Conservation (phyloP, 75 land plant species). For the Larix kaempferi region DNA sequence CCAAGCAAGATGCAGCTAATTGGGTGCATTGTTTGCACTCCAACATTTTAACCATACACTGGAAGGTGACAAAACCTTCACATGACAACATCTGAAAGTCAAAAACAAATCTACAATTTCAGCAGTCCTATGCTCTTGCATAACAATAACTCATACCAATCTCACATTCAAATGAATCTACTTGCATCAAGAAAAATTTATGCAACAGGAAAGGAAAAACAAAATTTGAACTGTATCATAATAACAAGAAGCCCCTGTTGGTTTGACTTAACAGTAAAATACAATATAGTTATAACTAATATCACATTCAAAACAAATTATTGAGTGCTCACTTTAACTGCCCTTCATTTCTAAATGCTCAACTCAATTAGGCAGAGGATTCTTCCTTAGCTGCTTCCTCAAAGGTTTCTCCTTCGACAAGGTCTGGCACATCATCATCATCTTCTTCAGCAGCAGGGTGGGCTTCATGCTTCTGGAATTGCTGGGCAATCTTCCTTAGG, state of each 20-base stretch:
- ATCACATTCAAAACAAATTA: neutral
- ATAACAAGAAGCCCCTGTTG: neutral
- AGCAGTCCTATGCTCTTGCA: no score
- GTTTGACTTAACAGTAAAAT: neutral
- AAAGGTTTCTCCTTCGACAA: constrained; percentile 78
- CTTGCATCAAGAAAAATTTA: neutral
- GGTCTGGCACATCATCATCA: constrained; percentile 80
- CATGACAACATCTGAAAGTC: no score
- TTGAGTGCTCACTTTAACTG: neutral
- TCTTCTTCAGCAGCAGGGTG: constrained; percentile 44
- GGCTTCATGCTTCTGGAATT: constrained; percentile 55
- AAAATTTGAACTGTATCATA: neutral
- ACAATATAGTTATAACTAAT: neutral
- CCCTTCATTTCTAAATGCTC: neutral
- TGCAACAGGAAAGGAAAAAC: neutral
- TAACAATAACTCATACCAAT: no score
- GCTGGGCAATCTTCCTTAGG: constrained; percentile 70
- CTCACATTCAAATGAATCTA: neutral
- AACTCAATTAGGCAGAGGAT: neutral
- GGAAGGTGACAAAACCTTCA: no score
- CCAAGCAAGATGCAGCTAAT: no score
- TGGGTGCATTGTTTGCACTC: no score
- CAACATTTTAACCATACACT: no score
- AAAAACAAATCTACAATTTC: no score
- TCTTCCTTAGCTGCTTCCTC: constrained; percentile 69